Base-by-base conservation (phyloP, 208 protist genomes). In the Leishmania mexicana region DNA sequence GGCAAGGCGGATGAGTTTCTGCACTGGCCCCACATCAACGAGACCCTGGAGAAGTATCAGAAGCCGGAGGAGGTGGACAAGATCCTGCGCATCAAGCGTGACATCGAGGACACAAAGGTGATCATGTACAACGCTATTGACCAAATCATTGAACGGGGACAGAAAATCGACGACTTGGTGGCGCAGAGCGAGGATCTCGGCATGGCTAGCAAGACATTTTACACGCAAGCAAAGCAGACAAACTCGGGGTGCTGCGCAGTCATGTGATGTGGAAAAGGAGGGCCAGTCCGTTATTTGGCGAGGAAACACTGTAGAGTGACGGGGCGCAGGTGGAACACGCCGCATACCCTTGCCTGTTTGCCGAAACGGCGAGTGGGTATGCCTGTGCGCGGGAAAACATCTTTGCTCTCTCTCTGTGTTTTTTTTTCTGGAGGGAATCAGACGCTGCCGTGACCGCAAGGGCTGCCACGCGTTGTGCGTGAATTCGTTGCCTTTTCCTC, bases 81-180 rank as follows among this genome's bases (percentile, higher is more conserved):
- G 83, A 95, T 98, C 45, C 70, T 97, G 47, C 89, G 91, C 51
- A 97, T 98, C 53, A 94, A 98, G 75, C 84, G 87, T 1, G 96
- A 98, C 78, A 94, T 98, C 65, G 95, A 98, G 80, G 96, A 98
- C 68, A 97, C 94, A 3, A 96, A 98, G 75, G 81, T 94, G n/a
- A 88, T 98, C 78, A 98, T 98, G 95, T 96, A 97, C 85, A 95
- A 97, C 73, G 95, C 96, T 21, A 96, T 98, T 71, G 96, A 98
- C 68, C 88, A 96, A 68, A 94, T 98, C 68, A 90, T 98, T 68
- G 92, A 94, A 74, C 88, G 95, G 21, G 96, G 96, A 0, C 88
- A 98, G 79, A 97, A 98, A 80, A 98, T 98, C 68, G 93, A 98
- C 76, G 92, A 97, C 78, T 86, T 98, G 42, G 95, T 98, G 15